Percentiles rank a stretch among this genome's conserved stretches.
phyloP scores from a whole-genome alignment of 1,284 basidiomycete species.

The Cystobasidium sp. region DNA sequence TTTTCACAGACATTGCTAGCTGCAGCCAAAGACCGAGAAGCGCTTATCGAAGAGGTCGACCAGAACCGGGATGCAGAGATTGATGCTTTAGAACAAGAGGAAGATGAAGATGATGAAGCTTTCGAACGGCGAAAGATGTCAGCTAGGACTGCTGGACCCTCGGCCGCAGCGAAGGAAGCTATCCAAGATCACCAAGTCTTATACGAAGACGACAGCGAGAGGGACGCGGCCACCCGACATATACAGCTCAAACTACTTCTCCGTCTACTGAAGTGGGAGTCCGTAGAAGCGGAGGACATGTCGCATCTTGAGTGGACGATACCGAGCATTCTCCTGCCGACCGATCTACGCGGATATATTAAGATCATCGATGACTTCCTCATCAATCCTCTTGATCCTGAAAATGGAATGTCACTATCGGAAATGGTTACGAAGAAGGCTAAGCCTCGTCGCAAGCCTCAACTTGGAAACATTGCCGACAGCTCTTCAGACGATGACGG shows the following conservation, averaged over 20 bases:
- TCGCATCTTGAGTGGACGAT: slow-evolving; percentile 69
- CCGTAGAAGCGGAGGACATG: slow-evolving; percentile 56
- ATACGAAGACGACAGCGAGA: slow-evolving; percentile 69
- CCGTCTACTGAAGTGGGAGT: slow-evolving; percentile 67
- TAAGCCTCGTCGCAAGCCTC: slow-evolving; percentile 54
- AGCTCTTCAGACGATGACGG: slow-evolving; percentile 59
- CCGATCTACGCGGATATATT: slow-evolving; percentile 67
- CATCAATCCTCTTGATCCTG: slow-evolving; percentile 71
- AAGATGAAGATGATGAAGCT: slow-evolving; percentile 41
- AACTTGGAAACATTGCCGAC: slow-evolving; percentile 60
- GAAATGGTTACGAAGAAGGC: slow-evolving; percentile 70
- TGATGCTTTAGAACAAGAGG: slow-evolving; percentile 20
- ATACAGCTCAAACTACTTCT: slow-evolving; percentile 80
- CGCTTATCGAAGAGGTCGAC: slow-evolving; percentile 30
- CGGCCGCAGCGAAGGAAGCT: slow-evolving; percentile 70
- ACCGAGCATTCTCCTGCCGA: slow-evolving; percentile 68
- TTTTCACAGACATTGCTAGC: slow-evolving; percentile 15
- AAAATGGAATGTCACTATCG: slow-evolving; percentile 68
- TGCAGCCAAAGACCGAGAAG: slow-evolving; percentile 26
- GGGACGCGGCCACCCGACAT: slow-evolving; percentile 75
- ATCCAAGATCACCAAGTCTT: slow-evolving; percentile 67
- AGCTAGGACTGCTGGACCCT: slow-evolving; percentile 59
- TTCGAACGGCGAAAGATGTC: slow-evolving; percentile 37
- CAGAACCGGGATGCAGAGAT: slow-evolving; percentile 26
- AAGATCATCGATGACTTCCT: slow-evolving; percentile 77